Base-by-base conservation (phyloP, 2,329 filamentous ascomycete species). In the Fusarium concolor region DNA sequence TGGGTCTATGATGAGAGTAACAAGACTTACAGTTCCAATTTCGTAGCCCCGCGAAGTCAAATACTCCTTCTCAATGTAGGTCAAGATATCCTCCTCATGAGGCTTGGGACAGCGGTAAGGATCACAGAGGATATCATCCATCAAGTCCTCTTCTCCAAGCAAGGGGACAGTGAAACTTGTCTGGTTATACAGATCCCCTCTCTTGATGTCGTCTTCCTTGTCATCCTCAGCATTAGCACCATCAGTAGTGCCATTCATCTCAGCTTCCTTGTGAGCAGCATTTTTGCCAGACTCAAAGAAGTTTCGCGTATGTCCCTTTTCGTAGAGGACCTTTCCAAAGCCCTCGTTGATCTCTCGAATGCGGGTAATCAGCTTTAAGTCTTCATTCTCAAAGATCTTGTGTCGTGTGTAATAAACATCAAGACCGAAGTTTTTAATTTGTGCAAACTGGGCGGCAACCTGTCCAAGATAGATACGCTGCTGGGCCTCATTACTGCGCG, bases 21-120 rank as follows among this genome's bases (percentile, higher is more conserved):
- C 6, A n/a, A 38, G n/a, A 71, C 77, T 70, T 59, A 81, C 80
- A 6, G 82, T 88, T 1, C 86, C 87, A 0, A 90, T 62, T 50
- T 89, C 85, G 17, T 85, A 84, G 0, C 85, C 86, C 0, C 85
- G 83, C 0, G 72, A 73, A 2, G 62, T 42, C 2, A 68, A 44
- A 6, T 81, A 86, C 1, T 74, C 68, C 0, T 67, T 65, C 63
- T 87, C 85, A 0, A 76, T 72, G 5, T 67, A 56, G 0, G 33
- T 42, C 53, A 84, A 74, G 45, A 89, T 85, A 6, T 75, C 65
- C 0, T 71, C 66, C 0, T 59, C 6, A 0, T 37, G 10, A 0
- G 74, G 67, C 11, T 44, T 2, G 6, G 67, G 37, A 43, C 71
- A 72, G 17, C 45, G 24, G 3, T 70, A 75, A 1, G 65, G 20